phyloP scores from a whole-genome alignment of 2,329 filamentous ascomycete species.

The Delphinella strobiligena region DNA sequence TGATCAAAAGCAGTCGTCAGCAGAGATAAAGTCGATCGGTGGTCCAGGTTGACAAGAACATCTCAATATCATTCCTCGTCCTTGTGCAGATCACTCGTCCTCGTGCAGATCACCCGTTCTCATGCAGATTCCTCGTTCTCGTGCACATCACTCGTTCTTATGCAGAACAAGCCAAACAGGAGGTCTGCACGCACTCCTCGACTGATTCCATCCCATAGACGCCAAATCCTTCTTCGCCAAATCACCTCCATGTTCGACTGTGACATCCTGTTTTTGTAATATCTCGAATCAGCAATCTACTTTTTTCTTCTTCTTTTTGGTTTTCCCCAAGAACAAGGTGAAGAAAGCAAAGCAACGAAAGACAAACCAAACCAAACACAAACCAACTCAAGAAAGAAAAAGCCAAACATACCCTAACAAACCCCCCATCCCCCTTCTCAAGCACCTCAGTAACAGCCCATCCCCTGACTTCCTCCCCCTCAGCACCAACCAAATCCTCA shows the following conservation, averaged over 20 bases:
- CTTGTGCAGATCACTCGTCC: too few relatives aligned
- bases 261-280: too few relatives aligned
- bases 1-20: too few relatives aligned
- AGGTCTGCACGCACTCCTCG: slow-evolving; percentile 17
- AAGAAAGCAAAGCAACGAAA: not conserved
- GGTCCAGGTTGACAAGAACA: too few relatives aligned
- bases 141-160: too few relatives aligned
- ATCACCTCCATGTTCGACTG: slow-evolving; percentile 16
- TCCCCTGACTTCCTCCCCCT: slow-evolving; percentile 12
- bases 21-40: too few relatives aligned
- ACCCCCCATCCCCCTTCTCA: slow-evolving; percentile 19
- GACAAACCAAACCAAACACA: not conserved
- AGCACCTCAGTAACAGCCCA: slow-evolving; percentile 22
- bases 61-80: too few relatives aligned
- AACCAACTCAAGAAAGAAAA: not conserved
- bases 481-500: slow-evolving; percentile 16
- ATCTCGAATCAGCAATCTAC: too few relatives aligned
- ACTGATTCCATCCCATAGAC: slow-evolving; percentile 21
- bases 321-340: too few relatives aligned
- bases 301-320: too few relatives aligned
- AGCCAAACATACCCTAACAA: slow-evolving; percentile 16
- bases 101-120: too few relatives aligned
- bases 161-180: slow-evolving; percentile 25
- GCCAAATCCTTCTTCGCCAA: slow-evolving; percentile 17
- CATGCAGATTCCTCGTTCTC: too few relatives aligned